Evolutionary conservation across 2,329 filamentous ascomycete species (phyloP), one percentile per base, ranked within the genome.

Genomic region (Talaromyces sp.): DNA sequence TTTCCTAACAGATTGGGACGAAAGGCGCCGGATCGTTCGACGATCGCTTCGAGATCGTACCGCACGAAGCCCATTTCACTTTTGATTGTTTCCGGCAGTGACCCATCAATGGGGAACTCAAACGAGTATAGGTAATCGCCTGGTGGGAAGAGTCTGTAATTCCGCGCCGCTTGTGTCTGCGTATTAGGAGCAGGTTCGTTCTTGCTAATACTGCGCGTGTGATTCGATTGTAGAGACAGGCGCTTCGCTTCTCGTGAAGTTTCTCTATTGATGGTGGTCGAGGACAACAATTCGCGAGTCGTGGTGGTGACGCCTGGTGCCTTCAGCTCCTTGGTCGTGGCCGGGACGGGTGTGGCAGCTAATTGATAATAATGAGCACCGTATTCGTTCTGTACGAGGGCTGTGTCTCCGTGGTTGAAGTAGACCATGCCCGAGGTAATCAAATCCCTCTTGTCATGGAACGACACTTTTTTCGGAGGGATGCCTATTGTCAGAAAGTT

Each of bases 381-480:
- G 53, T 87, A 85, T 33, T 85, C 82, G 60, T 80, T 79, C 68
- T 88, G 85, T 84, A 64, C 80, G 78, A 64, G 66, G 1, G 72
- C 68, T 1, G 73, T 72, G 58, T 76, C 74, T 18, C 74, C 74
- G 28, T 76, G 73, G 60, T 97, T 96, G 81, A 97, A 99, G 73
- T 98, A 98, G 89, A 94, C 77, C 92, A 87, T 18, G 87, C 94
- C 74, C 70, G 97, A 93, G 47, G 90, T 94, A 76, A 96, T 89
- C 63, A 98, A 83, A 3, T 88, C 91, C 67, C 95, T 90, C 65
- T 91, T 90, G 72, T 98, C 92, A 69, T 87, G 89, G 59, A 91
- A 87, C 47, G 96, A 90, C 1, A 89, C 84, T 75, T 96, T 96
- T 61, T 89, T 84, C 0, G 93, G 92, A 3, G 95, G 94, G 33